Evolutionary conservation across 2,329 filamentous ascomycete species (phyloP).

Genomic region (Dothistroma pini): DNA sequence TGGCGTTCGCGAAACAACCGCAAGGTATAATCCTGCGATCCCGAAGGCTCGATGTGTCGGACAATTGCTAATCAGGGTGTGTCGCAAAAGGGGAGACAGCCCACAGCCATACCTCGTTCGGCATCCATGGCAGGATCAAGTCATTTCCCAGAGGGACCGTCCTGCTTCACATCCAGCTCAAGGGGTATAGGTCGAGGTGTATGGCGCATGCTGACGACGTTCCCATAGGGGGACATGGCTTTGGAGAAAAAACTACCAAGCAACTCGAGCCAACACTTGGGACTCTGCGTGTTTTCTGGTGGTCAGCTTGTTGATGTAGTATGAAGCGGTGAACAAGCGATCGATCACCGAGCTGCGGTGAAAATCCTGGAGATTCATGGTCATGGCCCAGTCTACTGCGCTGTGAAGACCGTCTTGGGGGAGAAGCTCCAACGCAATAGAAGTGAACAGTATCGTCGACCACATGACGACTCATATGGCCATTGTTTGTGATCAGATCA

Average conservation of each 20-base stretch:
- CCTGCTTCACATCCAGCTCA: not conserved
- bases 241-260: too few relatives aligned
- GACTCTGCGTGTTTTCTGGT: too few relatives aligned
- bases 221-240: constrained; percentile 34
- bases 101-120: not conserved
- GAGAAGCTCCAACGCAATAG: too few relatives aligned
- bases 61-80: not conserved
- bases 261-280: too few relatives aligned
- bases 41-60: not conserved
- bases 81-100: not conserved
- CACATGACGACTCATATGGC: too few relatives aligned
- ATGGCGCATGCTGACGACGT: constrained; percentile 25
- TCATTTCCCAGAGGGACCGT: not conserved
- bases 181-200: constrained; percentile 3
- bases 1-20: constrained; percentile 28
- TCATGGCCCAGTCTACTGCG: too few relatives aligned
- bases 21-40: constrained; percentile 10
- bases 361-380: too few relatives aligned
- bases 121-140: not conserved
- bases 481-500: too few relatives aligned
- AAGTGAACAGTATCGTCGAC: too few relatives aligned
- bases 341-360: too few relatives aligned
- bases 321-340: too few relatives aligned
- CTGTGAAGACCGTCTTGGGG: too few relatives aligned
- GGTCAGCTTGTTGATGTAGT: constrained; percentile 28